Percentiles rank a stretch among this genome's conserved stretches.
Evolutionary conservation across 352 stramenopile genomes (phyloP).

Genomic region (Stephanocyclus meneghinianus): DNA sequence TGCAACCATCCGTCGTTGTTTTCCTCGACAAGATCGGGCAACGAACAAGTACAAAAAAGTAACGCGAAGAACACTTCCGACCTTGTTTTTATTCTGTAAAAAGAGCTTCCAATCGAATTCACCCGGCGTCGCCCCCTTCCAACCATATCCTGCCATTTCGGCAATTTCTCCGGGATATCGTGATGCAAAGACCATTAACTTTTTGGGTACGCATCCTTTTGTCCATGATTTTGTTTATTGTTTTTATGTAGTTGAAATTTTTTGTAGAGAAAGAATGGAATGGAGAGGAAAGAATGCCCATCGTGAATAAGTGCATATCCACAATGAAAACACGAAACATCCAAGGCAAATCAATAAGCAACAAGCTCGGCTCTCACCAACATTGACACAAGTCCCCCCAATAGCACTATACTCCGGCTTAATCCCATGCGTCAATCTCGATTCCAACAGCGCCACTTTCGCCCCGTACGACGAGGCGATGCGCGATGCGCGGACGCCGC

Average conservation of each 20-base stretch:
- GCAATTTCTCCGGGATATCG: constrained; percentile 56
- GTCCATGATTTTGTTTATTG: neutral
- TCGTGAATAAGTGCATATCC: no score
- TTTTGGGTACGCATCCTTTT: constrained; percentile 44
- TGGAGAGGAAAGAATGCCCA: no score
- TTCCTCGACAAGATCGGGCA: no score
- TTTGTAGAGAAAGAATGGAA: no score
- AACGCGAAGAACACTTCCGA: neutral
- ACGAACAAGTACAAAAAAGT: no score
- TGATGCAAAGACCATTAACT: constrained; percentile 68
- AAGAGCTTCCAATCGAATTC: constrained; percentile 66
- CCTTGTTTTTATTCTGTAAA: constrained; percentile 62
- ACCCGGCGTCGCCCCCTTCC: constrained; percentile 47
- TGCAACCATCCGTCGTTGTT: no score
- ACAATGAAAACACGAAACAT: neutral
- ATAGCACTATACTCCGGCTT: constrained; percentile 62
- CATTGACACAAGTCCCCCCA: constrained; percentile 69
- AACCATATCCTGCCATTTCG: constrained; percentile 62
- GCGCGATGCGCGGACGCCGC: constrained; percentile 91
- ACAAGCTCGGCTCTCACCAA: constrained; percentile 24
- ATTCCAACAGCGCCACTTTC: constrained; percentile 94
- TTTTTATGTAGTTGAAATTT: neutral
- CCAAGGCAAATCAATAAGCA: neutral
- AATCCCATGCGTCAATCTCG: constrained; percentile 52
- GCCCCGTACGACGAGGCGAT: constrained; percentile 90